phyloP scores from a whole-genome alignment of 805 yeast species.

The Wickerhamomyces ciferrii region DNA sequence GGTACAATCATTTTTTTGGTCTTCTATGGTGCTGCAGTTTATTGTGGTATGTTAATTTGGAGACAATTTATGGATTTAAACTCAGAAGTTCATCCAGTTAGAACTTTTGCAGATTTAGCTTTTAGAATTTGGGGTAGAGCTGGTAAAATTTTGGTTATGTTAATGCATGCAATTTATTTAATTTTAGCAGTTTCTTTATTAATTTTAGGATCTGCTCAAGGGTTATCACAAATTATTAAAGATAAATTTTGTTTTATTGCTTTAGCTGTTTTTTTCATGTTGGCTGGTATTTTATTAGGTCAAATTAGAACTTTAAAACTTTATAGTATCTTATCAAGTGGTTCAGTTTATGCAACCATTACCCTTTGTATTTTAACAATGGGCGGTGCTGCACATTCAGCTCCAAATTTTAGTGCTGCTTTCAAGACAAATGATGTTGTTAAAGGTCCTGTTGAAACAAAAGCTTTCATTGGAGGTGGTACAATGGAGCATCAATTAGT shows the following conservation, averaged over 20 bases:
- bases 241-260: constrained; percentile 34
- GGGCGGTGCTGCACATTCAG: constrained; percentile 31
- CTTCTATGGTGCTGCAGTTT: constrained; percentile 36
- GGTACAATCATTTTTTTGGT: constrained; percentile 36
- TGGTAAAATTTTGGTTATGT: constrained; percentile 27
- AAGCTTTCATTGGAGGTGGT: constrained; percentile 24
- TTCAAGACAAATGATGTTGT: constrained; percentile 7
- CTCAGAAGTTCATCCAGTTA: constrained; percentile 37
- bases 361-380: constrained; percentile 38
- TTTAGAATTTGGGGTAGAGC: constrained; percentile 32
- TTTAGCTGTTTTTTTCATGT: constrained; percentile 36
- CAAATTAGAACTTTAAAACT: constrained; percentile 33
- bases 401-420: constrained; percentile 29
- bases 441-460: constrained; percentile 20
- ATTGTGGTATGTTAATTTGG: constrained; percentile 36
- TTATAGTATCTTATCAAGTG: constrained; percentile 36
- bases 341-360: constrained; percentile 43
- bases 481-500: constrained; percentile 25
- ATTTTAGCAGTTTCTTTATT: constrained; percentile 38
- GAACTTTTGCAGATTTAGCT: constrained; percentile 36
- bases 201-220: constrained; percentile 35
- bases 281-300: constrained; percentile 37
- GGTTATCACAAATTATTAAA: constrained; percentile 33
- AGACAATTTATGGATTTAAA: constrained; percentile 30
- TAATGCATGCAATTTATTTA: constrained; percentile 36